Evolutionary conservation across 2,329 filamentous ascomycete species (phyloP).

Genomic region (Cyphellophora europaea): DNA sequence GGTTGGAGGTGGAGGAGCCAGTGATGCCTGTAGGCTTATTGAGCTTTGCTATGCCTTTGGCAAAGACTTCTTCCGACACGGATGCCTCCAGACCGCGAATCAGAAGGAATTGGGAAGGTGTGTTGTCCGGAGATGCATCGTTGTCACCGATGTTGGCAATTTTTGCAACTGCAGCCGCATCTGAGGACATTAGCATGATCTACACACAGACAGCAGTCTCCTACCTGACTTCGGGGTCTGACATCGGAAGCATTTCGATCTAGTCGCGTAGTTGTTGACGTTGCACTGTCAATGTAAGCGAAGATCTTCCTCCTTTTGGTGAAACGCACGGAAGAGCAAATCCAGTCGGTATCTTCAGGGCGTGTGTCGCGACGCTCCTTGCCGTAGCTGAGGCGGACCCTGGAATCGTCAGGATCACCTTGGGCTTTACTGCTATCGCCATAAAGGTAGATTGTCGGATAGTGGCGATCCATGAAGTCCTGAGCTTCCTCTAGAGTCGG

Average conservation of each 20-base stretch:
- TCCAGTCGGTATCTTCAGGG: slow-evolving; percentile 47
- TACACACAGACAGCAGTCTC: too few relatives aligned
- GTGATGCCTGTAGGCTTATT: slow-evolving; percentile 46
- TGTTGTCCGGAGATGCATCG: slow-evolving; percentile 44
- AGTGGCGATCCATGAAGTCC: slow-evolving; percentile 44
- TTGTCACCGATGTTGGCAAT: slow-evolving; percentile 45
- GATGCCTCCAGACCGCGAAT: slow-evolving; percentile 62
- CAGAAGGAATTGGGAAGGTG: slow-evolving; percentile 66
- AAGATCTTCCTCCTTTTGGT: not conserved
- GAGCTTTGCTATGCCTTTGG: slow-evolving; percentile 63
- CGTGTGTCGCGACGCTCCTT: slow-evolving; percentile 43
- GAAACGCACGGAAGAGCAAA: slow-evolving; percentile 28
- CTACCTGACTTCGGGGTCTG: slow-evolving; percentile 44
- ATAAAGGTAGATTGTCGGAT: slow-evolving; percentile 41
- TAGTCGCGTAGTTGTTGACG: slow-evolving; percentile 47
- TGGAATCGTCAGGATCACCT: slow-evolving; percentile 31
- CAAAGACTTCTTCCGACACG: slow-evolving; percentile 63
- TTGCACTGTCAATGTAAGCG: slow-evolving; percentile 34
- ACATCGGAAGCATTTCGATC: slow-evolving; percentile 50
- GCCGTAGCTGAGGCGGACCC: slow-evolving; percentile 44
- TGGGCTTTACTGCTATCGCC: slow-evolving; percentile 27
- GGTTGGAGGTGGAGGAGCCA: slow-evolving; percentile 22
- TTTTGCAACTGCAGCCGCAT: slow-evolving; percentile 19
- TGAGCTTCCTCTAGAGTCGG: slow-evolving; percentile 38
- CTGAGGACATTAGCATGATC: not conserved